phyloP scores from a whole-genome alignment of 345 rosid species.

The Pelargonium nanum region DNA sequence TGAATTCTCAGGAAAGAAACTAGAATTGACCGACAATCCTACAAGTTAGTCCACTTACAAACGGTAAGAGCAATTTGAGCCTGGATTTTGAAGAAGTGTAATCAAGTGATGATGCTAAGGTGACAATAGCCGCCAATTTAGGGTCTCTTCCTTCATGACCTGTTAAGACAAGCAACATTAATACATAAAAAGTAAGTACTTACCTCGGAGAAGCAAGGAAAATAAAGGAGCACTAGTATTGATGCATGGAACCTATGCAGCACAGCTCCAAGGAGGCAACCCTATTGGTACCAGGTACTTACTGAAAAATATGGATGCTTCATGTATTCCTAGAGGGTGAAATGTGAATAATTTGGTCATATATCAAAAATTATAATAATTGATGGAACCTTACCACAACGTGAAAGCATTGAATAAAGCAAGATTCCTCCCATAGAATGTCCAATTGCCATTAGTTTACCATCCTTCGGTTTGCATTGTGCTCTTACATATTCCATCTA shows the following conservation, averaged over 20 bases:
- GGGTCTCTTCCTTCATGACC: constrained; percentile 60
- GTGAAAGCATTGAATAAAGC: constrained; percentile 68
- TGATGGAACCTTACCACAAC: constrained; percentile 36
- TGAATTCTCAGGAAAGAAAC: not conserved
- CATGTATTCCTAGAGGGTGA: too few species aligned
- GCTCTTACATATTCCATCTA: constrained; percentile 75
- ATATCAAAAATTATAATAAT: not conserved
- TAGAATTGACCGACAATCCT: not conserved
- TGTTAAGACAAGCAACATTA: constrained; percentile 10
- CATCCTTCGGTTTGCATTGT: constrained; percentile 52
- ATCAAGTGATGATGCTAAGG: constrained; percentile 73
- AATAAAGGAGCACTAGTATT: too few species aligned
- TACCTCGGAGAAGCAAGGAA: not conserved
- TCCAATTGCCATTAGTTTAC: constrained; percentile 71
- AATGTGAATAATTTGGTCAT: too few species aligned
- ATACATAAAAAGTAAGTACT: not conserved
- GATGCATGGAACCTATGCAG: too few species aligned
- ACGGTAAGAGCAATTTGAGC: constrained; percentile 58
- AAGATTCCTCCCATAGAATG: constrained; percentile 97
- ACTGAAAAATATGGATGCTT: too few species aligned
- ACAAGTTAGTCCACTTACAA: constrained; percentile 35
- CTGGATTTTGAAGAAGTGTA: constrained; percentile 59
- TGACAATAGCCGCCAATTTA: constrained; percentile 50
- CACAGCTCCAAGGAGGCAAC: too few species aligned
- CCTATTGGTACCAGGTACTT: too few species aligned